Percentiles rank a stretch among this genome's conserved stretches.
phyloP scores from a whole-genome alignment of 2,329 filamentous ascomycete genomes.

The Clonostachys rosea region DNA sequence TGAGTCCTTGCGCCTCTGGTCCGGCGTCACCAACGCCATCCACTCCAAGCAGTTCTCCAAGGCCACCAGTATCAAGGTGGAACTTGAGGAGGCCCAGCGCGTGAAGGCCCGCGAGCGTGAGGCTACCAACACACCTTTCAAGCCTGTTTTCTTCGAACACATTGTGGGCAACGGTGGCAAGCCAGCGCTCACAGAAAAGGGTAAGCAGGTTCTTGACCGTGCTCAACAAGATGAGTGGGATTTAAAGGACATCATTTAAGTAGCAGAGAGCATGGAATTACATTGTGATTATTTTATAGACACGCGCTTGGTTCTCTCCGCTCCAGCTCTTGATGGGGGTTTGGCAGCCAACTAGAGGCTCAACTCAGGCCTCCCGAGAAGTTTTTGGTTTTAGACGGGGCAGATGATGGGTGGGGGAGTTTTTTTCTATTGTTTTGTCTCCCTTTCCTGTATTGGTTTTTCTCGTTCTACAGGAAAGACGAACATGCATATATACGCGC shows the following conservation, averaged over 20 bases:
- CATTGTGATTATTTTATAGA: not conserved
- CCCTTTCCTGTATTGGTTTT: not conserved
- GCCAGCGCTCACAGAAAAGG: slow-evolving; percentile 51
- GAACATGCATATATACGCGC: not conserved
- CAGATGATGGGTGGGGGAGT: too few species aligned
- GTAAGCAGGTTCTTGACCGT: slow-evolving; percentile 41
- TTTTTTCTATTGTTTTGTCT: not conserved
- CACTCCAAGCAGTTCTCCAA: slow-evolving; percentile 74
- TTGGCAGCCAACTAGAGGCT: too few species aligned
- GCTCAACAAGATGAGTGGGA: slow-evolving; percentile 50
- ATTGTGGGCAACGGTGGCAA: slow-evolving; percentile 49
- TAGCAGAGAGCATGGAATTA: not conserved
- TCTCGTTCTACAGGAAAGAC: not conserved
- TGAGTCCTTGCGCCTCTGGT: slow-evolving; percentile 87
- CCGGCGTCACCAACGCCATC: slow-evolving; percentile 82
- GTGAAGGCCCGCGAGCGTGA: slow-evolving; percentile 80
- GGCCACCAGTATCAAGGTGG: slow-evolving; percentile 83
- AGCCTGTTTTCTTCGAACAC: slow-evolving; percentile 82
- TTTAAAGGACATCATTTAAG: slow-evolving; percentile 33
- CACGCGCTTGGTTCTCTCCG: not conserved
- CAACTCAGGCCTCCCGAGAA: too few species aligned
- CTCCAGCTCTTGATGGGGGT: not conserved
- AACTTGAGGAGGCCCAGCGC: slow-evolving; percentile 86
- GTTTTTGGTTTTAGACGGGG: not conserved
- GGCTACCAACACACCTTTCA: slow-evolving; percentile 63